These are phyloP conservation scores for Chalciporus sp. DNA, from an alignment of 1,284 basidiomycete genomes.

Conservation along the genomic window DNA sequence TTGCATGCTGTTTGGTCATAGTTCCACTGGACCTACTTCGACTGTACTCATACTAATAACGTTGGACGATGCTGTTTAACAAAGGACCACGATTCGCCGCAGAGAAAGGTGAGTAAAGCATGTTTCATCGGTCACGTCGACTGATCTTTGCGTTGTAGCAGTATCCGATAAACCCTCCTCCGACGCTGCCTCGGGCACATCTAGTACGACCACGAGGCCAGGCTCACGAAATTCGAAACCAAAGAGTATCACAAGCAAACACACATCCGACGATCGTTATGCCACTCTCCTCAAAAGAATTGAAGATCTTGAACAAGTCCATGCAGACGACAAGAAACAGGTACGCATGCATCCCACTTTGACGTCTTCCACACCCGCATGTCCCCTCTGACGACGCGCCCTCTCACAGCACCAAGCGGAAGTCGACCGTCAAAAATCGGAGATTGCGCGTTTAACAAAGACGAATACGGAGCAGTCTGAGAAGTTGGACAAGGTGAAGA, in stretches of 20 bases:
- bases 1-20: slow-evolving; percentile 24
- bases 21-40: slow-evolving; percentile 9
- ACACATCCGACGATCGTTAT: slow-evolving; percentile 46
- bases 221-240: slow-evolving; percentile 14
- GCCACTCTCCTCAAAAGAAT: slow-evolving; percentile 61
- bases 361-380: neutral
- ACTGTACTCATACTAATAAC: neutral
- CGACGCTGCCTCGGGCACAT: slow-evolving; percentile 44
- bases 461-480: slow-evolving; percentile 54
- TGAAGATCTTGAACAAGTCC: slow-evolving; percentile 65
- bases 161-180: slow-evolving; percentile 39
- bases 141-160: slow-evolving; percentile 13
- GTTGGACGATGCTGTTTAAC: slow-evolving; percentile 38
- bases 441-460: slow-evolving; percentile 53
- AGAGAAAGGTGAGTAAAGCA: slow-evolving; percentile 38
- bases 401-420: slow-evolving; percentile 57
- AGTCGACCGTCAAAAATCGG: slow-evolving; percentile 58
- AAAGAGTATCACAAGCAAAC: slow-evolving; percentile 5
- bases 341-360: slow-evolving; percentile 45
- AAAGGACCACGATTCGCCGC: slow-evolving; percentile 44
- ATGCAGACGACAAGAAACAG: slow-evolving; percentile 64
- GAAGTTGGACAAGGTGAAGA: slow-evolving; percentile 61
- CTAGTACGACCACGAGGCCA: slow-evolving; percentile 17
- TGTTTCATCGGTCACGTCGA: neutral
- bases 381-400: neutral